Conservation (phyloP, 2,329 filamentous ascomycete species). For the Fusarium xylarioides region DNA sequence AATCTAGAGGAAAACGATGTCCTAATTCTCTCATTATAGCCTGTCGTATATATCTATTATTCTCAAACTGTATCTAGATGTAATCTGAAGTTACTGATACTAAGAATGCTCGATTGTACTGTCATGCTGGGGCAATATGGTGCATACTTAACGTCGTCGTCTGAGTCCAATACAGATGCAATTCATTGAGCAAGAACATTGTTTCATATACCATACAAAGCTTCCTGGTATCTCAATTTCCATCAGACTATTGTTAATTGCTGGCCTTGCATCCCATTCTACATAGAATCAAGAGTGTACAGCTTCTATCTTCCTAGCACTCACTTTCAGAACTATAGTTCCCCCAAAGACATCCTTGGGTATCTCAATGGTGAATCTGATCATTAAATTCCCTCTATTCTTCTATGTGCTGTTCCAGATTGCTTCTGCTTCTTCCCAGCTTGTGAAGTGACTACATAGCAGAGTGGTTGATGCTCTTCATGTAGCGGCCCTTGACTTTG, state of each 20-base stretch:
- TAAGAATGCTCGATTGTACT: neutral
- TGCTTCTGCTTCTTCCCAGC: accelerated
- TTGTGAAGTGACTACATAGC: neutral
- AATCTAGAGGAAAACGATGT: accelerated
- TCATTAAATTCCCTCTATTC: too few relatives aligned
- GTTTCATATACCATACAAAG: accelerated
- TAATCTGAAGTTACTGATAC: neutral
- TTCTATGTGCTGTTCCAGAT: too few relatives aligned
- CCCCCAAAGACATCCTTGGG: neutral
- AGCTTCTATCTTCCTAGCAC: too few relatives aligned
- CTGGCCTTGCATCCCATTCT: too few relatives aligned
- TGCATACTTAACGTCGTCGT: neutral
- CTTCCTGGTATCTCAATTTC: accelerated
- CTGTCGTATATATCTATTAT: accelerated
- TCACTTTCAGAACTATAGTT: too few relatives aligned
- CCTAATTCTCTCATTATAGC: neutral
- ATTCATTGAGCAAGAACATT: neutral
- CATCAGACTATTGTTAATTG: too few relatives aligned
- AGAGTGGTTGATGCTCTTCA: too few relatives aligned
- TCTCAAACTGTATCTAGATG: accelerated
- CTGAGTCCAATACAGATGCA: neutral
- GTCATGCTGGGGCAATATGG: too few relatives aligned
- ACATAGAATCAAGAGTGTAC: neutral
- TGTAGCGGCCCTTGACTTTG: neutral
- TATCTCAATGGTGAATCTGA: neutral